phyloP scores from a whole-genome alignment of 495 filamentous ascomycete genomes.

The Daldinia childiae region DNA sequence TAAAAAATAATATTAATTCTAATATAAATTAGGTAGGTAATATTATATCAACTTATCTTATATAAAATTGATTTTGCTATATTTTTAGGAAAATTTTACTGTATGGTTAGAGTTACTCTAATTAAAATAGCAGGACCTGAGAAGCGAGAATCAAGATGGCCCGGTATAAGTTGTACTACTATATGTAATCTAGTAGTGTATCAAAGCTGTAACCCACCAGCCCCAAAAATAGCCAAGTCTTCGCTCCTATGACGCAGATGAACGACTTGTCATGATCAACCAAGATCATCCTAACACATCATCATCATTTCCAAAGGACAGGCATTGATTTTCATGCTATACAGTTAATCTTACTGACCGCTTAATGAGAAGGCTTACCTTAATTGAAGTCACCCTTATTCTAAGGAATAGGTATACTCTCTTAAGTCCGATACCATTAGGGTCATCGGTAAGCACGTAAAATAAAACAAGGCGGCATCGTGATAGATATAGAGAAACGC shows the following conservation, averaged over 20 bases:
- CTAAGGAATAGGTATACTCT: neutral
- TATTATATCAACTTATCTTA: no score
- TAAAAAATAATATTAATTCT: no score
- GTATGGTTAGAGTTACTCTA: no score
- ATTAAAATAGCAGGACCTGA: neutral
- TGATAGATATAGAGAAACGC: neutral
- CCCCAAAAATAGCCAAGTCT: conserved; percentile 21
- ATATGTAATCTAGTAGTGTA: neutral
- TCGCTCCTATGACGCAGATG: neutral
- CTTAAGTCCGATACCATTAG: neutral
- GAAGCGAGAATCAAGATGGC: conserved; percentile 9
- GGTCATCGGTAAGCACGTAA: neutral
- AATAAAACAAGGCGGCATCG: neutral
- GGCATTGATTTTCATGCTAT: neutral
- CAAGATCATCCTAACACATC: neutral
- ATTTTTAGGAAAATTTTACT: no score
- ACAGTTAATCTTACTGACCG: neutral
- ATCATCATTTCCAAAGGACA: neutral
- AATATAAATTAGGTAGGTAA: no score
- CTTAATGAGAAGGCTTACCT: neutral
- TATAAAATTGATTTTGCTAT: no score
- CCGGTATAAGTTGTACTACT: conserved; percentile 7
- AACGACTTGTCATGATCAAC: neutral
- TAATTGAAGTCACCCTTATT: neutral
- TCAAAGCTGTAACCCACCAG: conserved; percentile 28